Base-by-base conservation (phyloP, 2,329 filamentous ascomycete species). In the Colletotrichum falcatum region DNA sequence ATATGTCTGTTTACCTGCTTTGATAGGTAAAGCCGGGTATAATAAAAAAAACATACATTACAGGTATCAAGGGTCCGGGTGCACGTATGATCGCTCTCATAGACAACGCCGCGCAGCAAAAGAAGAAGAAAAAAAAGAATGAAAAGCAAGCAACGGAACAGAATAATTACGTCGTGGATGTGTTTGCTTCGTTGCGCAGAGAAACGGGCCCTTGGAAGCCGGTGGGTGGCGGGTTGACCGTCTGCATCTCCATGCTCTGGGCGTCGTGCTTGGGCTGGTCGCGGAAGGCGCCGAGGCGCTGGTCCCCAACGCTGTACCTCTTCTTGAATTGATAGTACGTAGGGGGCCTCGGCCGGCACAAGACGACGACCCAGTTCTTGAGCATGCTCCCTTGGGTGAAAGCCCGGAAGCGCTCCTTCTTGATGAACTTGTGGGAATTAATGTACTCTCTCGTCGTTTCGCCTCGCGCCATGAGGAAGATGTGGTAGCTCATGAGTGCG, bases 361-460 rank as follows among this genome's bases (percentile, higher is more conserved):
- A 85, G 16, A 98, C 94, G 9, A 91, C 88, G 46, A 93, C 81
- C 88, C 93, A 94, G 80, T 99, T 99, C 76, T 87, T 91, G 76
- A 92, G 80, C 58, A 92, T 84, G 74, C 85, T 92, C 44, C 90
- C 91, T 77, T 97, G 94, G 1, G 90, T 95, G 76, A 97, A 99
- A 1, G 96, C 94, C 53, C 95, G 87, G 81, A 97, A 97, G 16
- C 96, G 90, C 79, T 99, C 95, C 75, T 92, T 92, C 82, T 96
- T 97, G 73, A 92, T 84, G 79, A 99, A 98, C 81, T 98, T 98
- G 81, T 97, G 94, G 5, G 93, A 95, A 81, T 97, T 97, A 74
- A 99, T 89, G 79, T 97, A 98, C 81, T 99, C 96, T 75, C 96
- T 88, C 0, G 96, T 99, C 0, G 95, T 99, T 84, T 99, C 95